Evolutionary conservation across 345 rosid genomes (phyloP), one percentile per base, ranked within the genome.

Genomic region (Cochlearia excelsa): DNA sequence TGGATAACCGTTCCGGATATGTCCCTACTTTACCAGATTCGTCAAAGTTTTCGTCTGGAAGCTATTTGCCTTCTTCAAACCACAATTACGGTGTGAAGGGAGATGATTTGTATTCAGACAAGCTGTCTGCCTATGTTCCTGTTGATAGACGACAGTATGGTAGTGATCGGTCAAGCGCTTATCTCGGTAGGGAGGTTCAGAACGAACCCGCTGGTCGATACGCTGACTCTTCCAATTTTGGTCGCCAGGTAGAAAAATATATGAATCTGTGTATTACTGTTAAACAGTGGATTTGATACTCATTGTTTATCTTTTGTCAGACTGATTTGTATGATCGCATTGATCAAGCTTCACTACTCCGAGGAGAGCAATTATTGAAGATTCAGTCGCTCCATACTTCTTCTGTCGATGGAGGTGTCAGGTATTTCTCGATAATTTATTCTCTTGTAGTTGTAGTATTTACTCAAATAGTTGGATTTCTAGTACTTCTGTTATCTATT

Each of bases 301-400:
- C 30, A 28, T 67, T 61, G 34, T 9, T 16, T 34, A 3, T 68
- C 44, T 30, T 67, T 43, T 71, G 47, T 71, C 85, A 87, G 92
- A 27, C 92, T 69, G 90, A 81, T 55, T 63, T 79, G 43, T 89
- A 85, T 72, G 88, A 85, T 57, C 90, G 80, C 72, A 76, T 85
- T 62, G 94, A 89, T 64, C 95, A 85, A 77, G 78, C 87, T 7
- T 77, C 93, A 31, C 76, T 87, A 29, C 83, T 87, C 52, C 85
- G 95, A 48, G 95, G 87, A 74, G 99, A 93, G 69, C 92, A 85
- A 29, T 65, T 85, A 63, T 59, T 85, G 56, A 90, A 90, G 76
- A 75, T 85, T 51, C 92, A 82, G 73, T 77, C 89, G 10, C 68
- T 79, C 46, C 95, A 87, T 63, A 73, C 95, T 39, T 68, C 84